These are phyloP conservation scores for Zasmidium angulare DNA, from an alignment of 2,329 filamentous ascomycete genomes.

Conservation along the genomic window DNA sequence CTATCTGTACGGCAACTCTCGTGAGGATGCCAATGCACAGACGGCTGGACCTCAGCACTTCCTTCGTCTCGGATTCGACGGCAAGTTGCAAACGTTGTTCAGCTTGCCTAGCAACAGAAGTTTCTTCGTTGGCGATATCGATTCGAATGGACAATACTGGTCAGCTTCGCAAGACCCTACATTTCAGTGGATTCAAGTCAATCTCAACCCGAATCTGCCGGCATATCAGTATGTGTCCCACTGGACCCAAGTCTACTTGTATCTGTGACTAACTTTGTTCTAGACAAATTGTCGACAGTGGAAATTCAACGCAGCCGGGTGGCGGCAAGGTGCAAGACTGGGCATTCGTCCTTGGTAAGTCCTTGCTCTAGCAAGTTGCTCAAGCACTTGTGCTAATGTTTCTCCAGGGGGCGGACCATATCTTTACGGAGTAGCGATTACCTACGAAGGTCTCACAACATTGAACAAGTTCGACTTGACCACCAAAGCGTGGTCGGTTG, in stretches of 20 bases:
- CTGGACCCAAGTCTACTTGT: not conserved
- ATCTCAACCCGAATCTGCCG: conserved; percentile 6
- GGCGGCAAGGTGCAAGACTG: conserved; percentile 11
- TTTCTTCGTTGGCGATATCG: conserved; percentile 13
- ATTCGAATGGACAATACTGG: conserved; percentile 11
- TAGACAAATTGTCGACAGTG: conserved; percentile 9
- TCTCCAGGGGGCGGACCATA: conserved; percentile 1
- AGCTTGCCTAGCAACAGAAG: not conserved
- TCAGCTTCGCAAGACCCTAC: conserved; percentile 8
- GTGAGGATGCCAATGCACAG: conserved; percentile 5
- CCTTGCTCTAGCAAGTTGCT: too few species aligned
- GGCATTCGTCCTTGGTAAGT: conserved; percentile 12
- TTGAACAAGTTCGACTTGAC: conserved; percentile 7
- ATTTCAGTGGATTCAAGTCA: conserved; percentile 10
- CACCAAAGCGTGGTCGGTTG: conserved; percentile 1
- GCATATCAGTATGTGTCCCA: conserved; percentile 3
- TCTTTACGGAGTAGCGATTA: conserved; percentile 5
- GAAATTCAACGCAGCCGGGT: not conserved
- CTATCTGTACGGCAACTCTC: conserved; percentile 16
- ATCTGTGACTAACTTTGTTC: not conserved
- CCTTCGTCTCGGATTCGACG: conserved; percentile 6
- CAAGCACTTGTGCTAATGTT: too few species aligned
- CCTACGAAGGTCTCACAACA: not conserved
- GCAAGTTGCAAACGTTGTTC: conserved; percentile 4
- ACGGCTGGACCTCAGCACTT: not conserved